Conservation (phyloP, 768 basidiomycete genomes). For the Termitomyces titanicus region DNA sequence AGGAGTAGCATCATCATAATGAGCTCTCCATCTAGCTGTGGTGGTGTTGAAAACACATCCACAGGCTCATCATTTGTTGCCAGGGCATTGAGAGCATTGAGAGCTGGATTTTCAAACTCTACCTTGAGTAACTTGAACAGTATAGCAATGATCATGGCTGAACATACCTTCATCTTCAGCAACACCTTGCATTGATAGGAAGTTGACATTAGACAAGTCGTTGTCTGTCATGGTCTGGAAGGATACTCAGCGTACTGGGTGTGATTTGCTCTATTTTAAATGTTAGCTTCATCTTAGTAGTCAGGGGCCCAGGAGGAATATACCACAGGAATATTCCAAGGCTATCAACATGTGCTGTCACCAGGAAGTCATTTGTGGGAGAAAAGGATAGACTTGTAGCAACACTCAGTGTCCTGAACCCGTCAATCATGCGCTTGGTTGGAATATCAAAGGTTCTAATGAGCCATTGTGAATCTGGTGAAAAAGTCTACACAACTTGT, state of each 20-base stretch:
- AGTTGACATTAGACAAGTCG: slow-evolving; percentile 59
- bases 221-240: slow-evolving; percentile 78
- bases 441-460: slow-evolving; percentile 97
- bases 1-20: slow-evolving; percentile 91
- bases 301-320: slow-evolving; percentile 11
- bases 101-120: slow-evolving; percentile 33
- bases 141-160: background rate
- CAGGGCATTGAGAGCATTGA: slow-evolving; percentile 69
- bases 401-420: slow-evolving; percentile 81
- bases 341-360: slow-evolving; percentile 90
- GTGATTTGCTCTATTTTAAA: slow-evolving; percentile 78
- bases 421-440: slow-evolving; percentile 88
- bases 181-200: slow-evolving; percentile 84
- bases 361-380: slow-evolving; percentile 93
- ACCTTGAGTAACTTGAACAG: slow-evolving; percentile 2
- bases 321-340: slow-evolving; percentile 95
- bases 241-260: slow-evolving; percentile 89
- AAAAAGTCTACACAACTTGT: slow-evolving; percentile 71
- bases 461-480: slow-evolving; percentile 93
- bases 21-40: slow-evolving; percentile 86
- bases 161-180: slow-evolving; percentile 74
- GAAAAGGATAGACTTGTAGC: slow-evolving; percentile 92
- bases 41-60: slow-evolving; percentile 81
- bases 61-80: slow-evolving; percentile 55
- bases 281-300: background rate